Conservation (phyloP, 78 protist genomes). For the Acrasis kona region DNA sequence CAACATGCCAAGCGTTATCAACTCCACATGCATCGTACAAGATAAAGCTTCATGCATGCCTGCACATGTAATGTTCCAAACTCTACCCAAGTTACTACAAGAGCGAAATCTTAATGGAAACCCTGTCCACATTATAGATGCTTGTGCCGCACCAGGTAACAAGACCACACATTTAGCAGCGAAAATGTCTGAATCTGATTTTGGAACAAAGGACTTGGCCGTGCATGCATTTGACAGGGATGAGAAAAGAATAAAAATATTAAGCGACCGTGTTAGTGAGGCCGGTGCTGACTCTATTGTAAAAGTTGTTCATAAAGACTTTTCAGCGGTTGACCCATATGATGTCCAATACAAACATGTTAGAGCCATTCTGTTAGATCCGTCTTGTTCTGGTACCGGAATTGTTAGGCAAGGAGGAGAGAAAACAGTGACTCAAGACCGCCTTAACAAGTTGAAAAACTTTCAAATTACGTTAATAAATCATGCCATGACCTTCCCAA, state of each 20-base stretch:
- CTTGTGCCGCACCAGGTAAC: conserved; percentile 47
- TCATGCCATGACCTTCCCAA: conserved; percentile 41
- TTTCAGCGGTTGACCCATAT: too few relatives aligned
- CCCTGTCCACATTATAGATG: too few relatives aligned
- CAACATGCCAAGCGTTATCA: background rate
- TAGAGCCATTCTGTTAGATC: conserved; percentile 21
- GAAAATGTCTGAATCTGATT: too few relatives aligned
- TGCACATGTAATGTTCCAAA: background rate
- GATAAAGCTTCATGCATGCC: conserved; percentile 44
- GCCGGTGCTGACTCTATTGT: too few relatives aligned
- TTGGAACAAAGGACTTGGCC: too few relatives aligned
- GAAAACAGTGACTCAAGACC: too few relatives aligned
- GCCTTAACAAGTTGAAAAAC: background rate
- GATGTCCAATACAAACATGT: too few relatives aligned
- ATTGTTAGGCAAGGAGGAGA: background rate
- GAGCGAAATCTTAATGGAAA: too few relatives aligned
- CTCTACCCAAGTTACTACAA: too few relatives aligned
- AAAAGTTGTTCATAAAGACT: too few relatives aligned
- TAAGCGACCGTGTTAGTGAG: too few relatives aligned
- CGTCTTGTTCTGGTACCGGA: conserved; percentile 27
- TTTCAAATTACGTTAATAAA: background rate
- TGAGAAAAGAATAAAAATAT: background rate
- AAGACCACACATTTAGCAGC: conserved; percentile 30
- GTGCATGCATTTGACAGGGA: too few relatives aligned
- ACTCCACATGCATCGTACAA: conserved; percentile 2